Conservation (phyloP, 1,284 basidiomycete species). For the Kwoniella shivajii region DNA sequence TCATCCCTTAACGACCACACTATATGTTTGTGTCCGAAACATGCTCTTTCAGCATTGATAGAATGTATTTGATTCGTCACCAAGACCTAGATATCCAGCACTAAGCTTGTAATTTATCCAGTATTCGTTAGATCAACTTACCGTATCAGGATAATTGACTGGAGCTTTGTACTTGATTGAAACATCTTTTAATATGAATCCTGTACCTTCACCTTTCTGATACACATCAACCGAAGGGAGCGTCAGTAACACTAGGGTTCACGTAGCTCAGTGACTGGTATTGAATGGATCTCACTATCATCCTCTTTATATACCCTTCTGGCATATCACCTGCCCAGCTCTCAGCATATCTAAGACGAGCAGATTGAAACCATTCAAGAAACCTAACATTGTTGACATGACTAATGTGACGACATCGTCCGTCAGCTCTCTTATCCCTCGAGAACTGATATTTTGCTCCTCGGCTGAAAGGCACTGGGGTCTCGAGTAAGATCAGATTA, state of each 20-base stretch:
- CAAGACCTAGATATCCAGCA: conserved; percentile 32
- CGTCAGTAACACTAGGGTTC: background rate
- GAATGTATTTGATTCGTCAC: conserved; percentile 39
- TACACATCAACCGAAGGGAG: background rate
- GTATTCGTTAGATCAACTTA: conserved; percentile 10
- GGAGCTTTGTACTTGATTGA: conserved; percentile 43
- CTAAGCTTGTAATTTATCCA: background rate
- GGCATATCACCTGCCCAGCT: conserved; percentile 36
- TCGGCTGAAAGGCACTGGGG: too few species aligned
- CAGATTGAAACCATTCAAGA: conserved; percentile 48
- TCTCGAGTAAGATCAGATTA: background rate
- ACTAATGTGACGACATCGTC: conserved; percentile 19
- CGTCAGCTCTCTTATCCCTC: background rate
- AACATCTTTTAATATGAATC: conserved; percentile 45
- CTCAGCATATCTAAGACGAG: conserved; percentile 42
- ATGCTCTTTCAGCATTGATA: conserved; percentile 37
- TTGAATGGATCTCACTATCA: conserved; percentile 29
- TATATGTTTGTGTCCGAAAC: conserved; percentile 39
- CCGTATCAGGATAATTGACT: conserved; percentile 50
- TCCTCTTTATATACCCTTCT: conserved; percentile 19
- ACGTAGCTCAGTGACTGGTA: too few species aligned
- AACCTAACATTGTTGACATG: conserved; percentile 53
- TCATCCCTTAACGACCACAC: conserved; percentile 46
- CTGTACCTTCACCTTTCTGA: conserved; percentile 38
- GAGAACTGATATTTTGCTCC: background rate